These are phyloP conservation scores for Paecilomyces dactylethromorphus DNA, from an alignment of 2,329 filamentous ascomycete species.

Conservation along the genomic window DNA sequence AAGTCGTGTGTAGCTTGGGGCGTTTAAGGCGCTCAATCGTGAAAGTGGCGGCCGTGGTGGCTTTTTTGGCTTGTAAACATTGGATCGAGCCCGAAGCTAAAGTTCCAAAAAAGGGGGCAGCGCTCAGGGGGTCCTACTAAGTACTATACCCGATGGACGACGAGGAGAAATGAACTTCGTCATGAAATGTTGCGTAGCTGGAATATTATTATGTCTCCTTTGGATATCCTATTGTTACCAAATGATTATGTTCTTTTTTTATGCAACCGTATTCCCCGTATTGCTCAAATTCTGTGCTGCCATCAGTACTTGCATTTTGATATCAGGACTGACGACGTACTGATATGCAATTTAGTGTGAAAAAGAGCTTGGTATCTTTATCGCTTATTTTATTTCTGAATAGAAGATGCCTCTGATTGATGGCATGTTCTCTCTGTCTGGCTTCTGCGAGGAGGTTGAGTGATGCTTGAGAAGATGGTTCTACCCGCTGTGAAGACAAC, in stretches of 20 bases:
- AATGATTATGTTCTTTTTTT: too few species aligned
- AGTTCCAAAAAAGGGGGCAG: too few species aligned
- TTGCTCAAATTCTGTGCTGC: background rate
- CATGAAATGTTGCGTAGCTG: too few species aligned
- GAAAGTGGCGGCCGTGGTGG: background rate
- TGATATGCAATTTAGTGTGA: background rate
- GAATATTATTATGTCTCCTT: too few species aligned
- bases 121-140: too few species aligned
- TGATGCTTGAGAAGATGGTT: background rate
- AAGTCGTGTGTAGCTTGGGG: background rate
- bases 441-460: background rate
- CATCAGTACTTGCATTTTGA: background rate
- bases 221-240: background rate
- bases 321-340: background rate
- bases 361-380: background rate
- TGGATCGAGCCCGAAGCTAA: too few species aligned
- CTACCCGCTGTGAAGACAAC: background rate
- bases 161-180: too few species aligned
- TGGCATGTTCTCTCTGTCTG: background rate
- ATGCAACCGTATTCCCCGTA: background rate
- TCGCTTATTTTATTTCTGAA: background rate
- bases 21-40: background rate
- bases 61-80: too few species aligned
- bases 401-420: background rate
- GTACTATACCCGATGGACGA: too few species aligned